These are phyloP conservation scores for Blastobotrys buckinghamii DNA, from an alignment of 1,139 yeast genomes.

Conservation along the genomic window DNA sequence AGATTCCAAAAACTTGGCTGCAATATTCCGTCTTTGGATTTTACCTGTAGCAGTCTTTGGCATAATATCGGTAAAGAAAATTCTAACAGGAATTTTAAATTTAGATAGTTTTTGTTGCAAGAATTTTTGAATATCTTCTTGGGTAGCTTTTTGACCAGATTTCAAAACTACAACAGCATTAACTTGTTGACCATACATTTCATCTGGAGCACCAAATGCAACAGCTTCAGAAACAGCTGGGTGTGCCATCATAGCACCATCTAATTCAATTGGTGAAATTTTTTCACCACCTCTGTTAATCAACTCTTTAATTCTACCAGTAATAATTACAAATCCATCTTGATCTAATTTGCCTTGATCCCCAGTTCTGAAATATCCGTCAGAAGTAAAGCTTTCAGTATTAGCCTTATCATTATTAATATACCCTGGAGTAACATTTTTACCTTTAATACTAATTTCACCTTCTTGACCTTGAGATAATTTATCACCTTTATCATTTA, in stretches of 20 bases:
- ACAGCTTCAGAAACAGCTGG: conserved; percentile 62
- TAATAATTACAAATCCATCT: conserved; percentile 53
- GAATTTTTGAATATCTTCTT: conserved; percentile 41
- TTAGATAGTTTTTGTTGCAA: conserved; percentile 42
- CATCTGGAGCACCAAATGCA: conserved; percentile 57
- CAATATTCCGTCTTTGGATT: conserved; percentile 58
- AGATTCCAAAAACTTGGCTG: conserved; percentile 33
- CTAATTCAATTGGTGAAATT: conserved; percentile 61
- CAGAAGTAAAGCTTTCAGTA: conserved; percentile 50
- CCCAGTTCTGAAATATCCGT: conserved; percentile 64
- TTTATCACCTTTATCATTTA: conserved; percentile 43
- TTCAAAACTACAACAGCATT: conserved; percentile 58
- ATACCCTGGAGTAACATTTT: conserved; percentile 64
- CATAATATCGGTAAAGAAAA: conserved; percentile 51
- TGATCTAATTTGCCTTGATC: conserved; percentile 59
- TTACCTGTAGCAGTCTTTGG: conserved; percentile 73
- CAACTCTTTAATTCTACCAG: conserved; percentile 62
- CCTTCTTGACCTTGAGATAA: conserved; percentile 50
- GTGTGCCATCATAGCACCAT: conserved; percentile 49
- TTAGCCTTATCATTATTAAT: conserved; percentile 64
- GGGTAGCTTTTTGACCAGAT: conserved; percentile 32
- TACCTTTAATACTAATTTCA: conserved; percentile 60
- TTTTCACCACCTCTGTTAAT: conserved; percentile 69
- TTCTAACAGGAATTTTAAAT: conserved; percentile 52
- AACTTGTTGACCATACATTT: conserved; percentile 59